phyloP scores from a whole-genome alignment of 2,329 filamentous ascomycete species.

The Penicillium sp. region DNA sequence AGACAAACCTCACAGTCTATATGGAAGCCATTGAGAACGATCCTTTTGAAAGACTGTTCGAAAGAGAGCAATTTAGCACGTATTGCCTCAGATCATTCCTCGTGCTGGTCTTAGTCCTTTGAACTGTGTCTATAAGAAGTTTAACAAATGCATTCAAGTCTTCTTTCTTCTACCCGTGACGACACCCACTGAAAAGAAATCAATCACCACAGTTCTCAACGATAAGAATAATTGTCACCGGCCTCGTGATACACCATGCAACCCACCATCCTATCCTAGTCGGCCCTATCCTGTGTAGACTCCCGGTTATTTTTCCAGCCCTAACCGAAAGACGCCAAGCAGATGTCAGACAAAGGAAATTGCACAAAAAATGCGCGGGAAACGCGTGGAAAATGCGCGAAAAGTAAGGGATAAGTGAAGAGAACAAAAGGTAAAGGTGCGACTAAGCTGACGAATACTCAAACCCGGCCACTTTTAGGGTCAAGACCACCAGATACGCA shows the following conservation, averaged over 20 bases:
- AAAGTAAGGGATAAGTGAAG: slow-evolving; percentile 6
- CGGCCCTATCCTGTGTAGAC: slow-evolving; percentile 1
- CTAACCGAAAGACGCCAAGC: slow-evolving; percentile 23
- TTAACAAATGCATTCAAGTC: slow-evolving; percentile 19
- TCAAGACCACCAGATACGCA: slow-evolving; percentile 8
- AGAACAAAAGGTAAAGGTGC: background rate
- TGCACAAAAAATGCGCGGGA: background rate
- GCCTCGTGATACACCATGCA: slow-evolving; percentile 24
- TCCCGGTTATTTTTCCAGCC: slow-evolving; percentile 16
- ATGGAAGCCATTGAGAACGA: no score
- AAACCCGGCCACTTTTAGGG: slow-evolving; percentile 6
- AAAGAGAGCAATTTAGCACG: no score
- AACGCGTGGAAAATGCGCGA: slow-evolving; percentile 9
- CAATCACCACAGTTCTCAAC: slow-evolving; percentile 7
- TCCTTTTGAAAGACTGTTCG: no score
- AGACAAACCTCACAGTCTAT: no score
- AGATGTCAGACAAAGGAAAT: slow-evolving; percentile 14
- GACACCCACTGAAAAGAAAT: slow-evolving; percentile 23
- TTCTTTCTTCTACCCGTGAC: slow-evolving; percentile 19
- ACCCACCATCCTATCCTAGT: slow-evolving; percentile 4
- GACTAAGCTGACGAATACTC: background rate
- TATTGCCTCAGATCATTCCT: no score
- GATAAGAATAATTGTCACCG: slow-evolving; percentile 5
- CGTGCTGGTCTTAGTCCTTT: no score
- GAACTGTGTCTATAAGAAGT: no score